Percentiles rank a stretch among this genome's conserved stretches.
phyloP scores from a whole-genome alignment of 805 yeast species.

The Candida maesae region DNA sequence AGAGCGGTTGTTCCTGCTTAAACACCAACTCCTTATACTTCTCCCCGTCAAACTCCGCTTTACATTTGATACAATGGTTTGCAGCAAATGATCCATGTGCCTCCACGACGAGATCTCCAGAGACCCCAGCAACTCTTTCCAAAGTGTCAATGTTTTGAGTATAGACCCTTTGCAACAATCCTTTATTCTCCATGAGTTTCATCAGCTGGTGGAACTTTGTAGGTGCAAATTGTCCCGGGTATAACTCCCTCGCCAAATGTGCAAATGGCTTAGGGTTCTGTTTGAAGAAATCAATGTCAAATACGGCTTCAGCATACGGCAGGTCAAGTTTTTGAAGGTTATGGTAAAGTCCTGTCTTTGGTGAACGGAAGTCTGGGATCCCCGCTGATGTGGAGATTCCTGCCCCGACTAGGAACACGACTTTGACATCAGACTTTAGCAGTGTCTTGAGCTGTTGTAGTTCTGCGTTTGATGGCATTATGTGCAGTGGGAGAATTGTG shows the following conservation, averaged over 20 bases:
- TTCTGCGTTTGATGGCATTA: neutral
- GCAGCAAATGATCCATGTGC: conserved; percentile 94
- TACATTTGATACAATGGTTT: conserved; percentile 81
- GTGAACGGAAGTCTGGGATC: conserved; percentile 92
- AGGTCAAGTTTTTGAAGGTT: conserved; percentile 68
- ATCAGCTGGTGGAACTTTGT: conserved; percentile 78
- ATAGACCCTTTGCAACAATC: conserved; percentile 63
- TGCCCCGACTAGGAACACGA: conserved; percentile 81
- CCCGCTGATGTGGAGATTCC: conserved; percentile 94
- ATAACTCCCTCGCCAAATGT: conserved; percentile 75
- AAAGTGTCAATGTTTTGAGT: conserved; percentile 94
- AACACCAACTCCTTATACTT: conserved; percentile 40
- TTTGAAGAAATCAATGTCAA: conserved; percentile 78
- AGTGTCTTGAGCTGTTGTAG: conserved; percentile 7
- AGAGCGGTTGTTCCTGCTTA: conserved; percentile 37
- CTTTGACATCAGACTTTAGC: conserved; percentile 29
- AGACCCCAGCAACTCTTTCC: conserved; percentile 80
- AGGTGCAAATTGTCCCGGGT: conserved; percentile 85
- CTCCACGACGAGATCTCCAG: conserved; percentile 63
- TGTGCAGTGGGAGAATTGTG: too few relatives aligned
- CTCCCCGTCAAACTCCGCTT: conserved; percentile 45
- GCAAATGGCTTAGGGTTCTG: conserved; percentile 82
- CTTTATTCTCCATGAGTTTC: conserved; percentile 60
- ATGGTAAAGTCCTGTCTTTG: conserved; percentile 82
- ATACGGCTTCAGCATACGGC: conserved; percentile 95